These are phyloP conservation scores for Escovopsis sp. DNA, from an alignment of 2,329 filamentous ascomycete genomes.

Conservation along the genomic window DNA sequence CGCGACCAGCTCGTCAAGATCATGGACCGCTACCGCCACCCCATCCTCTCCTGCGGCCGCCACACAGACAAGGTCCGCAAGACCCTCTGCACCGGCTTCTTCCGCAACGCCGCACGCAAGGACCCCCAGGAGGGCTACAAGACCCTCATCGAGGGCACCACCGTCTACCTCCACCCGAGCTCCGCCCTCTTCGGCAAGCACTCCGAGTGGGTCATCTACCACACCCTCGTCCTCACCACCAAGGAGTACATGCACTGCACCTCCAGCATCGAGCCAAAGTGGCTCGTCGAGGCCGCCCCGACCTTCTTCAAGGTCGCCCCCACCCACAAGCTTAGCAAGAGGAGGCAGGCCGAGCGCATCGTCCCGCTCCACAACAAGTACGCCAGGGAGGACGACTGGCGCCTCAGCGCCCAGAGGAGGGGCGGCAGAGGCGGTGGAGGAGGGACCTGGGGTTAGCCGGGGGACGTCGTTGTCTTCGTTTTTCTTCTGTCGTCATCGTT, in stretches of 20 bases:
- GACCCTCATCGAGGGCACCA: slow-evolving; percentile 87
- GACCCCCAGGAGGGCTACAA: slow-evolving; percentile 96
- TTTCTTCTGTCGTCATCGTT: no score
- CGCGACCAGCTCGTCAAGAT: slow-evolving; percentile 84
- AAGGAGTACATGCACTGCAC: slow-evolving; percentile 98
- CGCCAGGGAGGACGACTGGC: slow-evolving; percentile 87
- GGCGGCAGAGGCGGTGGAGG: slow-evolving; percentile 70
- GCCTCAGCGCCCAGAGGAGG: slow-evolving; percentile 72
- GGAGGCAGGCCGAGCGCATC: slow-evolving; percentile 87
- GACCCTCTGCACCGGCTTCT: slow-evolving; percentile 85
- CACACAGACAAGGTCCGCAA: slow-evolving; percentile 78
- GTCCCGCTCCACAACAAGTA: slow-evolving; percentile 91
- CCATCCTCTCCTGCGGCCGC: slow-evolving; percentile 68
- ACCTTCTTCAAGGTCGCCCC: slow-evolving; percentile 97
- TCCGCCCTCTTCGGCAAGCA: slow-evolving; percentile 91
- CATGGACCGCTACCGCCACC: slow-evolving; percentile 80
- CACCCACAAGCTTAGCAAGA: slow-evolving; percentile 71
- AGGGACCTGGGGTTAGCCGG: slow-evolving; percentile 75
- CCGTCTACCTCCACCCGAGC: slow-evolving; percentile 85
- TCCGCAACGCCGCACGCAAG: slow-evolving; percentile 87
- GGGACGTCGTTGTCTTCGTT: no score
- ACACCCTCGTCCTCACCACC: slow-evolving; percentile 78
- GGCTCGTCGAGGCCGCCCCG: slow-evolving; percentile 89
- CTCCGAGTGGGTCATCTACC: slow-evolving; percentile 91
- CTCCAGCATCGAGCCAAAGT: slow-evolving; percentile 84